Evolutionary conservation across 495 filamentous ascomycete genomes (phyloP).

Genomic region (Hypoxylon subgilvum): DNA sequence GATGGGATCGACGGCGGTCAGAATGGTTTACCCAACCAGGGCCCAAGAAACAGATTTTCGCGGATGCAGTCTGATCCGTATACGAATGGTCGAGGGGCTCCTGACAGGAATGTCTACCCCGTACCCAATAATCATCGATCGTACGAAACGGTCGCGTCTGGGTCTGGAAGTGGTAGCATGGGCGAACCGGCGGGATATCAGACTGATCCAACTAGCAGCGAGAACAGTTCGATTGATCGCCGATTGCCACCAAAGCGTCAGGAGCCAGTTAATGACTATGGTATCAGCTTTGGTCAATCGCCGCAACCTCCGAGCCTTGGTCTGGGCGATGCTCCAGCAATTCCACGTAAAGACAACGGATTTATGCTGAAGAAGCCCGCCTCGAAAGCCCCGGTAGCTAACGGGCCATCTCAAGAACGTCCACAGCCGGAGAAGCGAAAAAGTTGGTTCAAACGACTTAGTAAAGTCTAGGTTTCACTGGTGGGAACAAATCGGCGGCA

Average conservation of each 20-base stretch:
- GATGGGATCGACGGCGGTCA: conserved; percentile 42
- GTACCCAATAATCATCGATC: conserved; percentile 74
- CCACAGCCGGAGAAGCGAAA: conserved; percentile 72
- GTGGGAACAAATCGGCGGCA: conserved; percentile 7
- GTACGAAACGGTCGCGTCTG: conserved; percentile 80
- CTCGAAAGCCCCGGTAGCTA: conserved; percentile 31
- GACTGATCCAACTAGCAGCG: conserved; percentile 83
- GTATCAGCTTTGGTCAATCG: conserved; percentile 52
- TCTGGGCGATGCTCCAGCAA: conserved; percentile 41
- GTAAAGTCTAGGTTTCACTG: conserved; percentile 58
- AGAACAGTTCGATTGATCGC: conserved; percentile 87
- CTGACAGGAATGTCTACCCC: conserved; percentile 63
- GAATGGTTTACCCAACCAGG: conserved; percentile 17
- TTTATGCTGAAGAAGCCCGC: conserved; percentile 46
- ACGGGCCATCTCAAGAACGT: conserved; percentile 40
- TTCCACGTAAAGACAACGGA: conserved; percentile 48
- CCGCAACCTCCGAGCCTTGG: conserved; percentile 47
- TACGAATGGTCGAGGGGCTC: conserved; percentile 40
- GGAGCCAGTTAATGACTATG: conserved; percentile 55
- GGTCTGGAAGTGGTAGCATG: conserved; percentile 71
- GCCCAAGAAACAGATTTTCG: conserved; percentile 36
- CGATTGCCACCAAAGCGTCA: conserved; percentile 61
- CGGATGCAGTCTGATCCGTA: conserved; percentile 49
- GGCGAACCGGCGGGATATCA: conserved; percentile 77
- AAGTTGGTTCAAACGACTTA: conserved; percentile 89